Evolutionary conservation across 805 yeast species (phyloP).

Genomic region (Kodamaea leandrae): DNA sequence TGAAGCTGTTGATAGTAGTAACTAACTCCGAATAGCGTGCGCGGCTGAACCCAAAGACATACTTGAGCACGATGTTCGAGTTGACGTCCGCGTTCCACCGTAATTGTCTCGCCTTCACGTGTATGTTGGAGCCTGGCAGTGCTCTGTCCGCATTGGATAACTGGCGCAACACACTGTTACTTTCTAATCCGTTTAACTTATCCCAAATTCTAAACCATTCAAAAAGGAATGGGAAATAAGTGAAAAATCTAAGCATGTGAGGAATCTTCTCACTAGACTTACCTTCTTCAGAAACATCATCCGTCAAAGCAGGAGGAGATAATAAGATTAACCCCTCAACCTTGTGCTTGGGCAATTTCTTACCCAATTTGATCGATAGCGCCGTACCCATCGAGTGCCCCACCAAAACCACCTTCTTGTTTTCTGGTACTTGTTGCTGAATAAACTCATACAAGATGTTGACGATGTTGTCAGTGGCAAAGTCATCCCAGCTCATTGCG

Average conservation of each 20-base stretch:
- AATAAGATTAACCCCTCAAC: slow-evolving; percentile 50
- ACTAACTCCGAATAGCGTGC: slow-evolving; percentile 45
- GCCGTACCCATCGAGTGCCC: slow-evolving; percentile 80
- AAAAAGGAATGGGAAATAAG: slow-evolving; percentile 45
- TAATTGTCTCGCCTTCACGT: slow-evolving; percentile 54
- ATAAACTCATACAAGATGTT: slow-evolving; percentile 39
- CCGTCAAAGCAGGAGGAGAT: slow-evolving; percentile 45
- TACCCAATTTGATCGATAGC: slow-evolving; percentile 46
- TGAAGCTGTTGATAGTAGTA: slow-evolving; percentile 34
- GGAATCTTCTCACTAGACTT: no score
- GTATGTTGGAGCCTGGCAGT: slow-evolving; percentile 23
- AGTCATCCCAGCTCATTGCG: slow-evolving; percentile 41
- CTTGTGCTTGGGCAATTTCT: slow-evolving; percentile 30
- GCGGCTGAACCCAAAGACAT: slow-evolving; percentile 49
- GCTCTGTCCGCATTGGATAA: slow-evolving; percentile 20
- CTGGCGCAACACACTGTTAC: slow-evolving; percentile 60
- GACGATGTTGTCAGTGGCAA: slow-evolving; percentile 40
- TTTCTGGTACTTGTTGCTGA: slow-evolving; percentile 34
- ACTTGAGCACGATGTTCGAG: slow-evolving; percentile 51
- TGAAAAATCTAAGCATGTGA: slow-evolving; percentile 9
- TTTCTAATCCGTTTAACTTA: slow-evolving; percentile 58
- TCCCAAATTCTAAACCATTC: slow-evolving; percentile 57
- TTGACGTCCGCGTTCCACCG: slow-evolving; percentile 69
- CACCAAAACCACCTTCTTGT: slow-evolving; percentile 46
- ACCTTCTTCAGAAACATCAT: slow-evolving; percentile 21